phyloP scores from a whole-genome alignment of 75 land plant genomes.

The Cryptomeria japonica region DNA sequence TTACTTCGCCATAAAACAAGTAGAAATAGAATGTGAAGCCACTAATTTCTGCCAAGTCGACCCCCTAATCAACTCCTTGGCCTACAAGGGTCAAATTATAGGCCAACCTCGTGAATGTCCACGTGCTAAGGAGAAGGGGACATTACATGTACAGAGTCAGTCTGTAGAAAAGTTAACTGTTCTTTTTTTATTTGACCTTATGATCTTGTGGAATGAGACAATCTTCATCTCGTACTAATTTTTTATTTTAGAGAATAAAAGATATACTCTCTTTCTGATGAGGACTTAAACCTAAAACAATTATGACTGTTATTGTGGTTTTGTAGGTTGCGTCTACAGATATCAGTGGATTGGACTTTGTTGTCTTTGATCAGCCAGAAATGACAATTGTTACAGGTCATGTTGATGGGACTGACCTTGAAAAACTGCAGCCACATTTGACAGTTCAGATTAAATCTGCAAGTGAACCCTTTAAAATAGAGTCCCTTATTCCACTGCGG shows the following conservation, averaged over 20 bases:
- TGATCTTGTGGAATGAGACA: neutral
- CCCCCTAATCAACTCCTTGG: too few species aligned
- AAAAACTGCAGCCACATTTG: constrained; percentile 64
- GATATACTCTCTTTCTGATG: neutral
- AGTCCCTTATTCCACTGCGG: constrained; percentile 65
- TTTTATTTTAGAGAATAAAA: neutral
- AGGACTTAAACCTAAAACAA: neutral
- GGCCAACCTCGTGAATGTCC: too few species aligned
- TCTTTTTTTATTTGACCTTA: neutral
- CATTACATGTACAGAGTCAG: neutral
- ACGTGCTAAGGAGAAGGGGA: too few species aligned
- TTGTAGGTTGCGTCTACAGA: constrained; percentile 73
- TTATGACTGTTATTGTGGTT: neutral
- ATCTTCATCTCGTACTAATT: neutral
- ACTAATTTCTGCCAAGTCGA: too few species aligned
- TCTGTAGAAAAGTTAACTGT: neutral
- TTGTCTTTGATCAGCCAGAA: constrained; percentile 82
- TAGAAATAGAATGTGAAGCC: too few species aligned
- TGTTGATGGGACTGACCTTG: constrained; percentile 65
- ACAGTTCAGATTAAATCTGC: constrained; percentile 62
- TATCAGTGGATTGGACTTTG: constrained; percentile 68
- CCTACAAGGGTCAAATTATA: too few species aligned
- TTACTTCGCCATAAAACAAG: too few species aligned
- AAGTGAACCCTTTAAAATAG: constrained; percentile 56
- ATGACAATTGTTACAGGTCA: constrained; percentile 75